phyloP scores from a whole-genome alignment of 805 yeast species.

The Suhomyces sp. region DNA sequence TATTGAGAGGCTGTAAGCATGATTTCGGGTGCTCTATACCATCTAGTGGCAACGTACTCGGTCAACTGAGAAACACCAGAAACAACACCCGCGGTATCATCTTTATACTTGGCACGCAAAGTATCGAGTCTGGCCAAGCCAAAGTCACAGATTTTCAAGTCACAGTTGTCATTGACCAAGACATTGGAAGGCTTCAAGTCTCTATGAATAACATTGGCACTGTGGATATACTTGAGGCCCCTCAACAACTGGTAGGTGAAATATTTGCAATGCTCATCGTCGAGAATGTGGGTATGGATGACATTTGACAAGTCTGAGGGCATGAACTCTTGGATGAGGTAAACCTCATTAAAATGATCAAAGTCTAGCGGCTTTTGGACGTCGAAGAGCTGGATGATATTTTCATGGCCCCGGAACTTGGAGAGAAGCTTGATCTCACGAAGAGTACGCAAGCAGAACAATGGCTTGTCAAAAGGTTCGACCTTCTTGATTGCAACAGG shows the following conservation, averaged over 20 bases:
- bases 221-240: slow-evolving; percentile 69
- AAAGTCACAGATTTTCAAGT: slow-evolving; percentile 75
- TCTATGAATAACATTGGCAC: slow-evolving; percentile 71
- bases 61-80: slow-evolving; percentile 51
- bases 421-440: slow-evolving; percentile 67
- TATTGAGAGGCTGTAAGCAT: slow-evolving; percentile 74
- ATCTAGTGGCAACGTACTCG: slow-evolving; percentile 80
- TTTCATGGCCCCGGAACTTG: slow-evolving; percentile 67
- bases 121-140: slow-evolving; percentile 62
- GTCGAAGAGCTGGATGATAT: slow-evolving; percentile 65
- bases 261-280: slow-evolving; percentile 69
- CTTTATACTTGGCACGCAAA: slow-evolving; percentile 37
- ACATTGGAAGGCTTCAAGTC: slow-evolving; percentile 77
- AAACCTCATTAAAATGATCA: slow-evolving; percentile 68
- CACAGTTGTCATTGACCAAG: slow-evolving; percentile 67
- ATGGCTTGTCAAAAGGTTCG: slow-evolving; percentile 63
- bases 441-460: slow-evolving; percentile 68
- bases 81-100: slow-evolving; percentile 8
- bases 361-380: slow-evolving; percentile 61
- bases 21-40: slow-evolving; percentile 85
- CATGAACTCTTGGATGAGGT: slow-evolving; percentile 75
- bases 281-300: slow-evolving; percentile 53
- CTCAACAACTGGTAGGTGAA: slow-evolving; percentile 68
- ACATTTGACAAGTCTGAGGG: slow-evolving; percentile 69
- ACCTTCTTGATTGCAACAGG: slow-evolving; percentile 78